Base-by-base conservation (phyloP, 164 flowering plant species). In the Magnolia officinalis region DNA sequence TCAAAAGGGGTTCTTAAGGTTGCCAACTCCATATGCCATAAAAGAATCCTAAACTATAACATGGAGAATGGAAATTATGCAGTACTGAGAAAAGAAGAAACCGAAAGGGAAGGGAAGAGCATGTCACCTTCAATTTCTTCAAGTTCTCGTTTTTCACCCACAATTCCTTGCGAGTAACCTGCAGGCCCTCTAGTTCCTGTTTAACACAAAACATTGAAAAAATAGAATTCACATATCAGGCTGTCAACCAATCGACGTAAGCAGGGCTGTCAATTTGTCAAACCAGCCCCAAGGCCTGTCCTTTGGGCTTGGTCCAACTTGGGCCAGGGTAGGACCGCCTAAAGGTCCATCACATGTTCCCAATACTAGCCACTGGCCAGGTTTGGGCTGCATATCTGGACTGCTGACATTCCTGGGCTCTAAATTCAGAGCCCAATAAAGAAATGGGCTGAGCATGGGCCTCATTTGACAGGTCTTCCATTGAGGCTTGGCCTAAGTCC, bases 101-200 rank as follows among this genome's bases (percentile, higher is more conserved):
- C 6, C 11, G 37, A 31, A 59, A 74, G 21, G 69, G 68, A 61
- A 31, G 67, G 49, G 58, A 18, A 52, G 13, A 2, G 24, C 16
- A 37, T 7, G 13, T 76, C 74, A 89, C 93, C 91, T 90, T 90
- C 71, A 84, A 77, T 79, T 84, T 86, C 81, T 90, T 90, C 83
- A 89, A 80, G 63, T 72, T 84, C 76, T 81, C 83, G 51, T 88
- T 90, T 73, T 72, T 78, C 18, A 72, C 79, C 70, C 75, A 84
- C 55, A 83, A 81, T 63, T 84, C 84, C 51, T 85, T 78, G 29
- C 67, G 76, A 10, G 78, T 80, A 16, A 77, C 78, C 10, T 72
- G 78, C 20, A 87, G 18, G 24, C 84, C 73, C 4, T 83, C 86
- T 9, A 86, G 6, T 67, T 85, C 88, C 93, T 90, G 83, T 67